Base-by-base conservation (phyloP, 1,139 yeast species). In the Pichia sp. region DNA sequence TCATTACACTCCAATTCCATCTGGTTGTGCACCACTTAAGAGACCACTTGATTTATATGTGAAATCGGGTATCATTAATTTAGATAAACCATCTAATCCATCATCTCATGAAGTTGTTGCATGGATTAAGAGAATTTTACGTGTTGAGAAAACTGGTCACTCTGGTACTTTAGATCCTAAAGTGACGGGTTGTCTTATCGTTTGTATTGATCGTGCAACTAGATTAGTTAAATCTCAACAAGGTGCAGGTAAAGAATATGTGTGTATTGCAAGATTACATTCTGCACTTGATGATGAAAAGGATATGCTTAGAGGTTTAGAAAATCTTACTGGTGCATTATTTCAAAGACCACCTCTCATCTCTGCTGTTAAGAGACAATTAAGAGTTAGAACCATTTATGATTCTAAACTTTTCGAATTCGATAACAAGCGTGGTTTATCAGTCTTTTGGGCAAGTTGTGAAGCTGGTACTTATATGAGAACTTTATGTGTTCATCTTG, bases 401-500 rank as follows among this genome's bases (percentile, higher is more conserved):
- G 98, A 91, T 60, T 85, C 96, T 47, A 87, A 91, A 50, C 72
- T 91, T 61, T 77, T 88, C 54, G 98, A 91, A 66, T 91, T 91
- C 57, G 98, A 91, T 66, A 85, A 87, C 67, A 88, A 91, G 67
- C 82, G 97, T 66, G 93, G 93, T 53, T 74, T 91, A 49, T 95
- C 95, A 67, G 97, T 91, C 27, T 91, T 91, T 72, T 91, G 98
- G 98, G 97, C 97, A 43, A 83, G 94, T 32, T 91, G 98, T 75
- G 98, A 91, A 72, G 98, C 98, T 45, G 98, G 98, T 66, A 91
- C 98, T 47, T 91, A 91, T 68, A 91, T 91, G 96, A 84, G 98
- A 77, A 91, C 98, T 38, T 71, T 91, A 55, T 91, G 98, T 79
- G 98, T 91, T 44, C 98, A 91, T 64, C 71, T 91, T 58, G 98